phyloP scores from a whole-genome alignment of 257 asterid genomes.

The Thymus quinquecostatus region DNA sequence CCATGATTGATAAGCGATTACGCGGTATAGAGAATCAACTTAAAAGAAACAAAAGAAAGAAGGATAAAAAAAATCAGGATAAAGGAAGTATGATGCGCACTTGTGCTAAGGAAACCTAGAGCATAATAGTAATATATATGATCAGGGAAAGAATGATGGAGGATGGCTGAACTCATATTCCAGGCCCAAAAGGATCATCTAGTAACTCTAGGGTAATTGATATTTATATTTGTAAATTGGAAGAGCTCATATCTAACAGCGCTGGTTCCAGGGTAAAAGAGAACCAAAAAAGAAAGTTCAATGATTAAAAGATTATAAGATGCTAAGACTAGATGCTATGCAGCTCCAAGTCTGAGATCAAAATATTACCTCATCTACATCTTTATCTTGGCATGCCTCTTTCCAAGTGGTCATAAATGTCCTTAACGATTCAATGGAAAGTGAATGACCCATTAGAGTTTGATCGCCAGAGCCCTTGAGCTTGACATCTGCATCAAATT shows the following conservation, averaged over 20 bases:
- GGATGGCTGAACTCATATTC: conserved; percentile 16
- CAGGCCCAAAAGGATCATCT: conserved; percentile 17
- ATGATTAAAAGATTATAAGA: background rate
- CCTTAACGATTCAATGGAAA: conserved; percentile 55
- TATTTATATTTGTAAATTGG: background rate
- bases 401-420: conserved; percentile 77
- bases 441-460: conserved; percentile 36
- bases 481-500: conserved; percentile 31
- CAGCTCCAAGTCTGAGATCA: conserved; percentile 15
- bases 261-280: conserved; percentile 1
- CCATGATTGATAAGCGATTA: background rate
- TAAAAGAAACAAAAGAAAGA: background rate
- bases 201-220: conserved; percentile 12
- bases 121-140: conserved; percentile 3
- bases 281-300: background rate
- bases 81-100: background rate
- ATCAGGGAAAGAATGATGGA: conserved; percentile 14
- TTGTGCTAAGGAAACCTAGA: background rate
- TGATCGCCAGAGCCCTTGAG: conserved; percentile 29
- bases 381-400: conserved; percentile 65
- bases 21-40: background rate
- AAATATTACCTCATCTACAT: conserved; percentile 64
- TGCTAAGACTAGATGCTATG: conserved; percentile 14
- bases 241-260: background rate
- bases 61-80: conserved; percentile 11